Evolutionary conservation across 2,329 filamentous ascomycete genomes (phyloP).

Genomic region (Madurella mycetomatis): DNA sequence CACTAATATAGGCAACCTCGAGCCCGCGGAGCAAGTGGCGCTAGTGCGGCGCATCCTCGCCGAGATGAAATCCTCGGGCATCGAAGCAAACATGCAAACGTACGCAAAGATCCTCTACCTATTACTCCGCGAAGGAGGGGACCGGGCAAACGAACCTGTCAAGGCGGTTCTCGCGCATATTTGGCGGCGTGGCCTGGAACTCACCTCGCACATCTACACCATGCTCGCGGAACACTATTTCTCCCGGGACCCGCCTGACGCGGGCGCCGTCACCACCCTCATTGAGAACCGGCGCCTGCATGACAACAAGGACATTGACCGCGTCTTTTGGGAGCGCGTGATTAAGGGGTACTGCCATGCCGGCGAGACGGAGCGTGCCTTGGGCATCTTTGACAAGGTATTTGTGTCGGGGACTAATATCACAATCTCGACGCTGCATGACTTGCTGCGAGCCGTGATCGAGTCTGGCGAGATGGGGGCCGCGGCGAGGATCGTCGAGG

Average conservation of each 20-base stretch:
- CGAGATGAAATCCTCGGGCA: conserved; percentile 52
- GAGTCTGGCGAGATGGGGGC: conserved; percentile 18
- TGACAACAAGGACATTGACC: conserved; percentile 42
- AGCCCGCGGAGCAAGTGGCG: conserved; percentile 45
- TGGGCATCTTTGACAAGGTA: conserved; percentile 46
- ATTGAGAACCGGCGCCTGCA: conserved; percentile 53
- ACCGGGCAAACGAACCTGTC: conserved; percentile 46
- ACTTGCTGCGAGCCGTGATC: conserved; percentile 36
- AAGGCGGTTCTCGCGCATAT: conserved; percentile 61
- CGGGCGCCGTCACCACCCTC: conserved; percentile 55
- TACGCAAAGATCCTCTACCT: conserved; percentile 68
- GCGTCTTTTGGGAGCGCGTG: conserved; percentile 65
- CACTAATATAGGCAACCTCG: conserved; percentile 36
- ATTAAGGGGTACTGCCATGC: conserved; percentile 61
- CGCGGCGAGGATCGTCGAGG: conserved; percentile 27
- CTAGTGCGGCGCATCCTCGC: conserved; percentile 52
- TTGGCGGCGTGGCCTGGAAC: conserved; percentile 45
- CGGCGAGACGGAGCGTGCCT: conserved; percentile 47
- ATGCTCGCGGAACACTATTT: conserved; percentile 68
- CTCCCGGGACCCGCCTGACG: conserved; percentile 50
- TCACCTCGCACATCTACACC: conserved; percentile 66
- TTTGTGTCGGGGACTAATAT: conserved; percentile 38
- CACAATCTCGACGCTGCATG: conserved; percentile 40
- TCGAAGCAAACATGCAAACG: conserved; percentile 57
- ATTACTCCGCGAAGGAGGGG: conserved; percentile 44